phyloP scores from a whole-genome alignment of 805 yeast species.

The Wickerhamomyces canadensis region DNA sequence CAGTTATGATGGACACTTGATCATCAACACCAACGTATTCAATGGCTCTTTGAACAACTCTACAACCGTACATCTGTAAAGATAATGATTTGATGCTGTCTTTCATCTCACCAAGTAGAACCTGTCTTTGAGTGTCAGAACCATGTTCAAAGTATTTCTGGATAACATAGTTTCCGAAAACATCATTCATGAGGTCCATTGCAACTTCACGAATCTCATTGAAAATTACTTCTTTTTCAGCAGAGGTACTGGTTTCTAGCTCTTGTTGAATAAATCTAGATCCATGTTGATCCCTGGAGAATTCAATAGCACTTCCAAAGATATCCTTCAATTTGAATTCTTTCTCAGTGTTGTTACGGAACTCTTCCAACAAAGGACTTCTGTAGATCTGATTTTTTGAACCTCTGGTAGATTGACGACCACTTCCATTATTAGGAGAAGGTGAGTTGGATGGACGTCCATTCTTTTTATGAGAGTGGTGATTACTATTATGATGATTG shows the following conservation, averaged over 20 bases:
- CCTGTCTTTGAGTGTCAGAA: constrained; percentile 56
- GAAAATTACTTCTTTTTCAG: constrained; percentile 76
- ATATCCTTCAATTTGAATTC: constrained; percentile 68
- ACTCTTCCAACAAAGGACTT: constrained; percentile 80
- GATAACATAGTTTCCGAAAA: constrained; percentile 94
- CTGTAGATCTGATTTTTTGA: constrained; percentile 51
- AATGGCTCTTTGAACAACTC: constrained; percentile 92
- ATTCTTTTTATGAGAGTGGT: constrained; percentile 11
- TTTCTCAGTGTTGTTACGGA: constrained; percentile 58
- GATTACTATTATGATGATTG: constrained; percentile 3
- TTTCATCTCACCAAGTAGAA: constrained; percentile 64
- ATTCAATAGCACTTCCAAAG: constrained; percentile 83
- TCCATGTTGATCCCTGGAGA: constrained; percentile 95
- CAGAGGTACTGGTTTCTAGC: constrained; percentile 54
- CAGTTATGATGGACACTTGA: constrained; percentile 63
- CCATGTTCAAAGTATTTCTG: constrained; percentile 92
- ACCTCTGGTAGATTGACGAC: constrained; percentile 13
- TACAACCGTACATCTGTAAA: constrained; percentile 95
- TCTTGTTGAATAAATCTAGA: constrained; percentile 94
- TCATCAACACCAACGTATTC: constrained; percentile 63
- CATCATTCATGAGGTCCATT: constrained; percentile 85
- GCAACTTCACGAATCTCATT: constrained; percentile 75
- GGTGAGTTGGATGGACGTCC: constrained; percentile 22
- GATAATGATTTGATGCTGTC: constrained; percentile 73
- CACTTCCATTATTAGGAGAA: constrained; percentile 14